Evolutionary conservation across 345 rosid species (phyloP).

Genomic region (Eutrema heterophyllum): DNA sequence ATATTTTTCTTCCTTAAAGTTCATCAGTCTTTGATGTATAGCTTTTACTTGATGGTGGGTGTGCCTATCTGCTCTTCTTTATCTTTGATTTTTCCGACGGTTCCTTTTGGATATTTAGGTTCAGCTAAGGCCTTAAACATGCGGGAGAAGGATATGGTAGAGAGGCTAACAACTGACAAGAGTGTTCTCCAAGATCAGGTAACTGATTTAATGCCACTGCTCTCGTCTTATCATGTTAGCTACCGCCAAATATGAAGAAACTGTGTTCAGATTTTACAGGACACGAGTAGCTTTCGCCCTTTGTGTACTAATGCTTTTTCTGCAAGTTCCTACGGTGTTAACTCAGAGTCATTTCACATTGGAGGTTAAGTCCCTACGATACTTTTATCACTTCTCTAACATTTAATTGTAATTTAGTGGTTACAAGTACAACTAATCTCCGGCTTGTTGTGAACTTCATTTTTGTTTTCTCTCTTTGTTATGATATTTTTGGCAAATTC

Average conservation of each 20-base stretch:
- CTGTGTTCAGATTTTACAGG: conserved; percentile 27
- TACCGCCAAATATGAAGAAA: background rate
- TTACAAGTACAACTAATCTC: background rate
- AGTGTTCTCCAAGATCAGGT: conserved; percentile 24
- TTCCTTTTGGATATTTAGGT: conserved; percentile 2
- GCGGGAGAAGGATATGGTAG: conserved; percentile 8
- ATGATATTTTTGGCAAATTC: background rate
- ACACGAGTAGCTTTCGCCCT: conserved; percentile 25
- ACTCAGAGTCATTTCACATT: conserved; percentile 23
- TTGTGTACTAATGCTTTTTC: conserved; percentile 22
- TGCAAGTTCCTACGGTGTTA: conserved; percentile 26
- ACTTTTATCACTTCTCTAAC: background rate
- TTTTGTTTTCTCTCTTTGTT: background rate
- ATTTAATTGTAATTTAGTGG: background rate
- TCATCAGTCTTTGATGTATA: background rate
- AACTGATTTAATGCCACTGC: background rate
- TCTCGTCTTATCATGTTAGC: background rate
- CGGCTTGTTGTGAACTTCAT: background rate
- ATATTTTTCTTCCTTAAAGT: background rate
- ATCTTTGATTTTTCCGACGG: background rate
- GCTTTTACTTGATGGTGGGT: background rate
- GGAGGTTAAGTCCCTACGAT: conserved; percentile 37
- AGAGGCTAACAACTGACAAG: background rate
- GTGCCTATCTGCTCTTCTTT: background rate
- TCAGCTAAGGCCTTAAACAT: background rate